These are phyloP conservation scores for Thelonectria rubi DNA, from an alignment of 2,329 filamentous ascomycete genomes.

Conservation along the genomic window DNA sequence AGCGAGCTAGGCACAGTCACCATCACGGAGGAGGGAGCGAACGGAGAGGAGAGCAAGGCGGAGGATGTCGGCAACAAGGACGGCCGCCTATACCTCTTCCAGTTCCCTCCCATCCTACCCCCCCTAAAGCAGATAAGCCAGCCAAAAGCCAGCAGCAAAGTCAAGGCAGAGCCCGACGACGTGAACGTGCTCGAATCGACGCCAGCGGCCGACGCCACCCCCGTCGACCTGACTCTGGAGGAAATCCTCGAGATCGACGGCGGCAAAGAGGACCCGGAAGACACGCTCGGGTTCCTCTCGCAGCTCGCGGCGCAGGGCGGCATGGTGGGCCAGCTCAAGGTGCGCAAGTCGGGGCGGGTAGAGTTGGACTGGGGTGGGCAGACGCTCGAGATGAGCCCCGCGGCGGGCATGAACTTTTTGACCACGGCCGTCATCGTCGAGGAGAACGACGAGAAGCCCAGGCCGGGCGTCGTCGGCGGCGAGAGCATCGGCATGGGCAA, in stretches of 20 bases:
- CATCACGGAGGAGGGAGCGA: slow-evolving; percentile 43
- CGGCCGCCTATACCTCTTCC: slow-evolving; percentile 70
- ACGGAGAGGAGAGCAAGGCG: slow-evolving; percentile 40
- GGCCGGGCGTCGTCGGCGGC: slow-evolving; percentile 54
- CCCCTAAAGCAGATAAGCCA: slow-evolving; percentile 54
- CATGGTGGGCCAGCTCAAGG: slow-evolving; percentile 67
- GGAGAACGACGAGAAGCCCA: slow-evolving; percentile 62
- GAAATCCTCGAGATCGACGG: slow-evolving; percentile 28
- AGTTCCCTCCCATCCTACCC: slow-evolving; percentile 70
- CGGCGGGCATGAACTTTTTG: slow-evolving; percentile 64
- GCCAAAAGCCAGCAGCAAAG: slow-evolving; percentile 38
- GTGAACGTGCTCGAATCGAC: slow-evolving; percentile 50
- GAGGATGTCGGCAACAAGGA: slow-evolving; percentile 54
- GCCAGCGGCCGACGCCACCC: slow-evolving; percentile 34
- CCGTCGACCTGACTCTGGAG: slow-evolving; percentile 56
- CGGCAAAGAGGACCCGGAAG: slow-evolving; percentile 46
- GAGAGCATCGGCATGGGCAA: slow-evolving; percentile 69
- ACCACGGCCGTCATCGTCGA: slow-evolving; percentile 69
- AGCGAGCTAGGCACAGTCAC: slow-evolving; percentile 53
- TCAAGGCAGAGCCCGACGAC: slow-evolving; percentile 55
- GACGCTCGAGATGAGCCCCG: slow-evolving; percentile 60
- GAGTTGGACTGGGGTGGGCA: slow-evolving; percentile 71
- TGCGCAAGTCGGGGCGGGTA: slow-evolving; percentile 69
- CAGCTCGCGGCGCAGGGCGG: slow-evolving; percentile 61
- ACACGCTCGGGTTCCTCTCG: slow-evolving; percentile 48